Percentiles rank a stretch among this genome's conserved stretches.
phyloP scores from a whole-genome alignment of 2,329 filamentous ascomycete genomes.

The Cordyceps javanica region DNA sequence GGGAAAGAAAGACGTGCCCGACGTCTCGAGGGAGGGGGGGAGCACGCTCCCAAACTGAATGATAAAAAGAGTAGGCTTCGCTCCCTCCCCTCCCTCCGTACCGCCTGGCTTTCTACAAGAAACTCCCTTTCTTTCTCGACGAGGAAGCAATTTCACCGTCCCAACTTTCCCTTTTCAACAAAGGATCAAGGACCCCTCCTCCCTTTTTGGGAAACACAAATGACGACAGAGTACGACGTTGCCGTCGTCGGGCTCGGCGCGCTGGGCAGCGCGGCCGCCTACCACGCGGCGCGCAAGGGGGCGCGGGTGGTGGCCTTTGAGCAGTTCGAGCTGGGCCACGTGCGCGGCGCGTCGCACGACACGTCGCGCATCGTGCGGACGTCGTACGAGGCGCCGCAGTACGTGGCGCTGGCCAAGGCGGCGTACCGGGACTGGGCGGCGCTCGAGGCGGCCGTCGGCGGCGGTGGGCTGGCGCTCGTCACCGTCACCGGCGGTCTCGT shows the following conservation, averaged over 20 bases:
- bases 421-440: constrained; percentile 21
- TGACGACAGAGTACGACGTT: constrained; percentile 9
- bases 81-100: background rate
- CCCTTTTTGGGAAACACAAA: no score
- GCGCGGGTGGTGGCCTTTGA: constrained; percentile 20
- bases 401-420: constrained; percentile 18
- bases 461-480: constrained; percentile 16
- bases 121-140: background rate
- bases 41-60: background rate
- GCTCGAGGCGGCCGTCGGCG: constrained; percentile 17
- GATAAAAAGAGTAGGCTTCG: background rate
- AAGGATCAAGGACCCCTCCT: background rate
- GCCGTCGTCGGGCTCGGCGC: constrained; percentile 14
- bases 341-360: constrained; percentile 21
- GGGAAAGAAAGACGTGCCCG: background rate
- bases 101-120: no score
- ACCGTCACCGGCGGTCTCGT: constrained; percentile 20
- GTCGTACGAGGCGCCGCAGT: constrained; percentile 19
- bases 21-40: no score
- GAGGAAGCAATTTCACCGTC: no score
- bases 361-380: constrained; percentile 21
- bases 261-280: constrained; percentile 17
- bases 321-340: constrained; percentile 21
- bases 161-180: no score
- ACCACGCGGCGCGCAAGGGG: constrained; percentile 18